A percentile compares a stretch with the other conserved stretches of the same genome.
Conservation (phyloP, 768 basidiomycete genomes). For the Mycena venus region DNA sequence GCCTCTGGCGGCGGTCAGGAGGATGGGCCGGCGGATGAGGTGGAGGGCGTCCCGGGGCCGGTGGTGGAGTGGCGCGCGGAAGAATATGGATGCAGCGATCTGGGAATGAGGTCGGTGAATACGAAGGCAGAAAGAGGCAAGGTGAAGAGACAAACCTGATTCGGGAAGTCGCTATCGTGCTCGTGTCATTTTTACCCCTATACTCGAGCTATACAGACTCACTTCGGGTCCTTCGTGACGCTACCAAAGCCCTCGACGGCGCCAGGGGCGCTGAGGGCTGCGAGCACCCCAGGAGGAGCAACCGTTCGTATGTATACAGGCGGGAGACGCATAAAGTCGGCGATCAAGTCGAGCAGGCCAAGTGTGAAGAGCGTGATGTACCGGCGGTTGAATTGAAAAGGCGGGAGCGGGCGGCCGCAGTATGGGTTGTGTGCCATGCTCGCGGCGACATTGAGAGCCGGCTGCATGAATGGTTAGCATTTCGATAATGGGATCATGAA, state of each 20-base stretch:
- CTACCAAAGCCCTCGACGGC: constrained; percentile 34
- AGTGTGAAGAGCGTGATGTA: constrained; percentile 35
- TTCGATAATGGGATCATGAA: background rate
- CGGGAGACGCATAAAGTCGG: constrained; percentile 37
- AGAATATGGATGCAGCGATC: constrained; percentile 34
- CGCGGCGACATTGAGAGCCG: constrained; percentile 40
- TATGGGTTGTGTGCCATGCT: constrained; percentile 46
- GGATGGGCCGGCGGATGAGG: constrained; percentile 35
- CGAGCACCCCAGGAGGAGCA: constrained; percentile 38
- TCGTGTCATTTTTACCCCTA: background rate
- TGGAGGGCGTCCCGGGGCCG: constrained; percentile 26
- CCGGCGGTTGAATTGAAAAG: constrained; percentile 22
- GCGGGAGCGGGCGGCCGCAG: constrained; percentile 35
- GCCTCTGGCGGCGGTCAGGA: constrained; percentile 32
- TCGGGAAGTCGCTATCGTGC: constrained; percentile 25
- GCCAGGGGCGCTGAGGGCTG: constrained; percentile 31
- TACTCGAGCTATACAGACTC: background rate
- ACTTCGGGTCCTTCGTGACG: constrained; percentile 23
- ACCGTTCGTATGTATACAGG: constrained; percentile 43
- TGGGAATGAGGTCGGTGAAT: background rate
- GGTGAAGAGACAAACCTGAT: constrained; percentile 3
- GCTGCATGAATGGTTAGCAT: constrained; percentile 12
- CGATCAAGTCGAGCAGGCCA: constrained; percentile 41
- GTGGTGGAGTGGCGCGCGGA: constrained; percentile 26
- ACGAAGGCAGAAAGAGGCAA: background rate